Base-by-base conservation (phyloP, 768 basidiomycete genomes). In the Lactarius pseudohatsudake region DNA sequence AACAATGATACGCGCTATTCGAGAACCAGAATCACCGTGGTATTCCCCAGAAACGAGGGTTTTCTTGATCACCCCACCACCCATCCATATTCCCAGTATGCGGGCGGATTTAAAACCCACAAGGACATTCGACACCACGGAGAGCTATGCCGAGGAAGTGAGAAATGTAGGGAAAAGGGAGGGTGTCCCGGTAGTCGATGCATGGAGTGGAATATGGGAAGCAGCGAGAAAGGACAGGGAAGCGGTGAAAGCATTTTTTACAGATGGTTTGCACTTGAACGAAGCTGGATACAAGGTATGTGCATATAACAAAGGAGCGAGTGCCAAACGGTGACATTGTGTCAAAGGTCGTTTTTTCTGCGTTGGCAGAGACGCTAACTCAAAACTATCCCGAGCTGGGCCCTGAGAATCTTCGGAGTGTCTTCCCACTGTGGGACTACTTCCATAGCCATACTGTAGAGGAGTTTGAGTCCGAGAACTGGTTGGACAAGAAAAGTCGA, bases 21-120 rank as follows among this genome's bases (percentile, higher is more conserved):
- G 79, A 58, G 84, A 84, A 2, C 83, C 90, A 0, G 75, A 79
- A 18, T 93, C 92, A 5, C 74, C 79, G 26, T 82, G 83, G 72
- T 84, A 90, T 77, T 89, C 90, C 11, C 88, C 90, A 2, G 72
- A 80, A 20, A 96, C 94, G 56, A 82, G 83, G 62, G 82, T 96
- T 71, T 78, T 97, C 61, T 80, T 98, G 64, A 85, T 96, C 65
- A 91, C 91, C 16, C 91, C 95, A 15, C 92, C 94, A 4, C 95
- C 95, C 2, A 82, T 94, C 61, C 90, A 89, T 71, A 85, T 85
- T 6, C 71, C 81, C 70, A 85, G 85, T 66, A 80, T 90, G 71
- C 73, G 72, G 45, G 82, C 79, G 54, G 82, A 85, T 72, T 78
- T 87, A 57, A 77, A 73, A 54, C 77, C 85, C 62, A 89, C 91